These are phyloP conservation scores for Fraxinus baroniana DNA, from an alignment of 305 asterid genomes.

Conservation along the genomic window DNA sequence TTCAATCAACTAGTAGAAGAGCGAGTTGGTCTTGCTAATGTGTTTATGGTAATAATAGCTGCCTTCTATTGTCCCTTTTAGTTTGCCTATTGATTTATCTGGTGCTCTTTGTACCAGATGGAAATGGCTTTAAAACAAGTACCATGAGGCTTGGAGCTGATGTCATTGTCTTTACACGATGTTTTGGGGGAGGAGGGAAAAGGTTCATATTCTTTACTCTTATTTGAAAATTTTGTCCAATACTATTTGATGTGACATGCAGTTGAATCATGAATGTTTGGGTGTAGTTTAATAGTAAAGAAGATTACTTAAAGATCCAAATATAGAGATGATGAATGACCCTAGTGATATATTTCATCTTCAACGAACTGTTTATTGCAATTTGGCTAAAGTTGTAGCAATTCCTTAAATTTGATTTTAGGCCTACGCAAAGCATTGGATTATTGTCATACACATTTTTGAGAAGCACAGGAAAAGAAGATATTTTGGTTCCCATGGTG, in stretches of 20 bases:
- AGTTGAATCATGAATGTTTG: not conserved
- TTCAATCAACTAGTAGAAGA: not conserved
- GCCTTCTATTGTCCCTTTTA: slow-evolving; percentile 6
- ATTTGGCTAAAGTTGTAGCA: not conserved
- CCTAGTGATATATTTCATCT: slow-evolving; percentile 17
- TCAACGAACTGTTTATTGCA: slow-evolving; percentile 2
- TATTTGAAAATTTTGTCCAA: not conserved
- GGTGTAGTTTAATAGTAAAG: slow-evolving; percentile 10
- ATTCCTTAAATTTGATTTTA: slow-evolving; percentile 23
- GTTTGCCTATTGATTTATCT: slow-evolving; percentile 23
- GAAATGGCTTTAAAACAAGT: slow-evolving; percentile 97
- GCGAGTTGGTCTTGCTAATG: not conserved
- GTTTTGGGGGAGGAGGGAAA: slow-evolving; percentile 47
- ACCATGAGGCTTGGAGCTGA: slow-evolving; percentile 99
- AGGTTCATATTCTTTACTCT: slow-evolving; percentile 41
- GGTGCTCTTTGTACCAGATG: slow-evolving; percentile 53
- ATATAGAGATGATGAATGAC: slow-evolving; percentile 2
- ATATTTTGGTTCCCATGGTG: slow-evolving; percentile 94
- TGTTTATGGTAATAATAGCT: not conserved
- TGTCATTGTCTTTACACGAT: slow-evolving; percentile 88
- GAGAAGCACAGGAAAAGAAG: slow-evolving; percentile 84
- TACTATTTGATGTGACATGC: slow-evolving; percentile 7
- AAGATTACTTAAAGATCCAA: slow-evolving; percentile 2
- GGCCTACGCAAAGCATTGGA: slow-evolving; percentile 85
- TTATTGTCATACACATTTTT: slow-evolving; percentile 79